These are phyloP conservation scores for Adansonia gregorii DNA, from an alignment of 441 rosid species.

Conservation along the genomic window DNA sequence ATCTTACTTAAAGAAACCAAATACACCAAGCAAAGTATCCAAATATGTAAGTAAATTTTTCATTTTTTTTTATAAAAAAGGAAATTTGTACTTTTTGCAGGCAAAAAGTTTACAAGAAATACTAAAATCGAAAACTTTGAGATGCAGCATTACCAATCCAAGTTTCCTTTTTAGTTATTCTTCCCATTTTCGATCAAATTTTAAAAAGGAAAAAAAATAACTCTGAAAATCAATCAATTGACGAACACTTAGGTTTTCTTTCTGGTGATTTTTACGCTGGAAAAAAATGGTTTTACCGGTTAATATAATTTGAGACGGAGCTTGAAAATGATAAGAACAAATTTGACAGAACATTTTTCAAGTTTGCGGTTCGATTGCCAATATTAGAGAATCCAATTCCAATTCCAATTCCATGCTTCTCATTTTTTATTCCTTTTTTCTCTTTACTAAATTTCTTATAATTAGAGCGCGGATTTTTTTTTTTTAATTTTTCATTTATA, in stretches of 20 bases:
- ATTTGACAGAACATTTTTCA: slow-evolving; percentile 25
- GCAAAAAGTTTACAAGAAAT: slow-evolving; percentile 27
- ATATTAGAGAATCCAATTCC: slow-evolving; percentile 39
- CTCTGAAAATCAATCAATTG: slow-evolving; percentile 8
- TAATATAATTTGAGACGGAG: slow-evolving; percentile 17
- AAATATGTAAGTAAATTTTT: background rate
- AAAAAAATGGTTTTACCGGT: slow-evolving; percentile 5
- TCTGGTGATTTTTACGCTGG: background rate
- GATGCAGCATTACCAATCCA: slow-evolving; percentile 41
- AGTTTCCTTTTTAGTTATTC: slow-evolving; percentile 37
- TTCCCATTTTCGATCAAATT: background rate
- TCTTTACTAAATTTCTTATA: background rate
- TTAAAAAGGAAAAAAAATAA: background rate
- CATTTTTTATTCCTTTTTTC: slow-evolving; percentile 10
- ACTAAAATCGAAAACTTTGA: slow-evolving; percentile 26
- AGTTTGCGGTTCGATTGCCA: slow-evolving; percentile 32
- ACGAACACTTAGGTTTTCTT: background rate
- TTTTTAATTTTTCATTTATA: background rate
- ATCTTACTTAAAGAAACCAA: slow-evolving; percentile 22
- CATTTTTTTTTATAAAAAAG: background rate
- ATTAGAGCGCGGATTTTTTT: background rate
- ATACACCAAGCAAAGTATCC: slow-evolving; percentile 37
- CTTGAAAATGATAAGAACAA: slow-evolving; percentile 20
- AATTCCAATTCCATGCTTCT: slow-evolving; percentile 18
- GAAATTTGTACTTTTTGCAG: background rate